Base-by-base conservation (phyloP, 2,329 filamentous ascomycete genomes). In the Neophaeococcomyces aloes region DNA sequence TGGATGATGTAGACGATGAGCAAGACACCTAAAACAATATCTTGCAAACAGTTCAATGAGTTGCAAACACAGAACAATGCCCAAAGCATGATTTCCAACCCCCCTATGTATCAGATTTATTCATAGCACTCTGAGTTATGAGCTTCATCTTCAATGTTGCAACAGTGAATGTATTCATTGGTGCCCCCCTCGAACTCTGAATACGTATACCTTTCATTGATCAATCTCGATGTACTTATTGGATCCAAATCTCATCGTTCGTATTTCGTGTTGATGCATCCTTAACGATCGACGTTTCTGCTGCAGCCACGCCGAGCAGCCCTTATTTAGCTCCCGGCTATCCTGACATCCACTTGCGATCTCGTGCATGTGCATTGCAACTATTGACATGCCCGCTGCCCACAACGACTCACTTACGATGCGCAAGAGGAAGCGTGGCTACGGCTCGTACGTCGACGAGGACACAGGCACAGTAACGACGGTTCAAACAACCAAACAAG, bases 1-100 rank as follows among this genome's bases (percentile, higher is more conserved):
- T 93, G 34, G 85, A 94, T 50, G 81, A 88, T 27, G 79, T 82
- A 2, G 78, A 67, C 7, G 38, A 41, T 8, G 68, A 70, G 13
- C 70, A 69, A 10, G 40, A n/a, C n/a, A n/a, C n/a, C n/a, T n/a
- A n/a, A n/a, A n/a, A n/a, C n/a, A n/a, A n/a, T n/a, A n/a, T n/a
- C n/a, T n/a, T n/a, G n/a, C 30, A 36, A 17, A 29, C 33, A 5
- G 36, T 19, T 19, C 8, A 29, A 21, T 27, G 36, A 25, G 7
- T 17, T 18, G 15, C 6, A 10, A 10, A 6, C 35, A 18, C 23
- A 7, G 35, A 18, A 23, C 23, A 6, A 27, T 19, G 19, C 35
- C 8, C 10, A 38, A 19, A 8, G 17, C 31, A 33, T 33, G 7
- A 11, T 15, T 15, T 15, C 31, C 17, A 14, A 6, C 6, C 31